Base-by-base conservation (phyloP, 306 rosid genomes). In the Vigna reflexopilosa region DNA sequence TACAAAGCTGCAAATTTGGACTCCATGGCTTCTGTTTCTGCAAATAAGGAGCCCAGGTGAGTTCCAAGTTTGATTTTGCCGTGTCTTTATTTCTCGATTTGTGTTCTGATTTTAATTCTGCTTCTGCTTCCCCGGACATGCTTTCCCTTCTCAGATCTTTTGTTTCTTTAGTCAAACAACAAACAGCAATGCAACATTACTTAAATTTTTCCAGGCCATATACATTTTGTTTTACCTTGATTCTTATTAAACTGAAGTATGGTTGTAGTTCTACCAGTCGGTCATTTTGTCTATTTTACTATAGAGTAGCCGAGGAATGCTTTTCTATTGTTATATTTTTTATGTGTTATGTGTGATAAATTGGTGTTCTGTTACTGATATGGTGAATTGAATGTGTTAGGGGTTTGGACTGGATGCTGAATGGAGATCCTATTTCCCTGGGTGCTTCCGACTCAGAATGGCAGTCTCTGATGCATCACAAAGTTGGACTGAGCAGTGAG, bases 321-420 rank as follows among this genome's bases (percentile, higher is more conserved):
- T 54, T 54, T 54, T 55, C 36, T 59, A 1, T 26, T 26, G 28
- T 2, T 26, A 26, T 26, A 26, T 26, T 16, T 6, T 44, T 11
- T 16, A 64, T 48, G 14, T 45, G 6, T 64, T 80, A 16, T 66
- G 12, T 71, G 56, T 63, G 11, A 19, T 73, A 19, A 62, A 15
- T 47, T 61, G n/a, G 4, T 34, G 52, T 1, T 48, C 7, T 66
- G 55, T 67, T 77, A 12, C 36, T 76, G 45, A 79, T 79, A 66
- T 79, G 65, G 66, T 82, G 24, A 36, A 30, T 68, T 70, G 64
- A 28, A 45, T 70, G 38, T 67, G 3, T 56, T 72, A 92, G 96
- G 88, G 81, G 86, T 50, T 82, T 89, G 86, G 93, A 86, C 30
- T 90, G 96, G 96, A 79, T 83, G 88, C 79, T 82, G 83, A 89